Evolutionary conservation across 352 stramenopile genomes (phyloP), one percentile per base, ranked within the genome.

Genomic region (Aphanomyces stellatus): DNA sequence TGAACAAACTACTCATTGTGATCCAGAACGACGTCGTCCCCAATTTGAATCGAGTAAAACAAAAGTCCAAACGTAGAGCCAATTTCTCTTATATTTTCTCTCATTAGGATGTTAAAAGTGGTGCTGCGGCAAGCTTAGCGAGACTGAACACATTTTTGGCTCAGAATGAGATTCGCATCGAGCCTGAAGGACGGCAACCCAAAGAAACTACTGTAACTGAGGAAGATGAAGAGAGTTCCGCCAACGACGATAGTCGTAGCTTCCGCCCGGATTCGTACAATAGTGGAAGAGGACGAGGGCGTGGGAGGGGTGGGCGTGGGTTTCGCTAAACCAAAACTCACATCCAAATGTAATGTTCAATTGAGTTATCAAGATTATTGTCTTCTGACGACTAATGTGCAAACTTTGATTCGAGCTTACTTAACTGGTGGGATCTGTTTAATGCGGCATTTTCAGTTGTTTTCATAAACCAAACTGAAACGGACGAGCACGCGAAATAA

Each of bases 381-480:
- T 51, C 53, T 25, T 27, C 19, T 51, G 6, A 27, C 25, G n/a
- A 51, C 25, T 51, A 13, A 5, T 13, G n/a, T 13, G 42, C 42
- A 70, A 71, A 55, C 25, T 81, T 60, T 5, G 68, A 53, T 51
- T 83, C 74, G n/a, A 87, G 72, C 66, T 85, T 84, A 53, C 82
- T 61, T 13, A 87, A 75, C 41, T 88, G 79, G 65, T 80, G 30
- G 13, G 76, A 74, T 8, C 79, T 74, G 35, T 72, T 77, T 31
- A 77, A 57, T 65, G 85, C 77, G 24, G 77, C 75, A 62, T 79
- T 78, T 11, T 76, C 84, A 59, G 82, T 88, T 71, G 71, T 72
- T 41, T 74, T 76, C 6, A 88, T 77, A 27, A 88, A 62, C 17
- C 60, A 62, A 25, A 80, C 60, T 8, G 68, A 64, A 1, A 51